Conservation (phyloP, 176 grass and related monocot species). For the Eragrostis curvula region DNA sequence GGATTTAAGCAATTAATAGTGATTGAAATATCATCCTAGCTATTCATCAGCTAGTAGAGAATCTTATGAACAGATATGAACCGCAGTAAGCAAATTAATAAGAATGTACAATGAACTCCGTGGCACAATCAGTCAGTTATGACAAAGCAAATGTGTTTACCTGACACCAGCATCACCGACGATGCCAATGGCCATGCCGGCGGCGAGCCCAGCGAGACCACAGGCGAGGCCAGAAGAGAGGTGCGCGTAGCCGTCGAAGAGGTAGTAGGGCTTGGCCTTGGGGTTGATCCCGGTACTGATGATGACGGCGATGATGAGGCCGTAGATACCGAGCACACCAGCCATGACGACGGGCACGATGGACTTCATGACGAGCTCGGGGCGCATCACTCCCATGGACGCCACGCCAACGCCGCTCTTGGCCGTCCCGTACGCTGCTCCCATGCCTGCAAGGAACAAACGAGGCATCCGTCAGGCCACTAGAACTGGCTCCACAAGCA, state of each 20-base stretch:
- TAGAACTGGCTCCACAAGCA: not conserved
- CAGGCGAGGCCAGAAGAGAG: conserved; percentile 69
- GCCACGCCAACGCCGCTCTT: conserved; percentile 75
- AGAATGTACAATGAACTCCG: no score
- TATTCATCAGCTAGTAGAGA: no score
- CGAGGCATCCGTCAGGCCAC: not conserved
- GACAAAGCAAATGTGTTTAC: conserved; percentile 30
- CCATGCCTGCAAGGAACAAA: conserved; percentile 51
- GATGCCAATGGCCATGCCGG: conserved; percentile 76
- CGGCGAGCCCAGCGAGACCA: conserved; percentile 64
- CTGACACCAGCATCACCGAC: conserved; percentile 74
- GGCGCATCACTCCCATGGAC: conserved; percentile 77
- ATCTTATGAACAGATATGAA: no score
- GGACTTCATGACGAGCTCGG: conserved; percentile 79
- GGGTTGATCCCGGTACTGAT: conserved; percentile 80
- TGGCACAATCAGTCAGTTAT: not conserved
- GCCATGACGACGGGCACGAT: conserved; percentile 82
- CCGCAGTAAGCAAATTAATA: no score
- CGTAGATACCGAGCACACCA: conserved; percentile 76
- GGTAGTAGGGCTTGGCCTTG: conserved; percentile 77
- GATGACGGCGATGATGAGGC: conserved; percentile 74
- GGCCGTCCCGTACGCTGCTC: conserved; percentile 70
- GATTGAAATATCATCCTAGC: no score
- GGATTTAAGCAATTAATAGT: not conserved
- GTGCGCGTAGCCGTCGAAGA: conserved; percentile 73